These are phyloP conservation scores for Neurospora pannonica DNA, from an alignment of 495 filamentous ascomycete genomes.

Conservation along the genomic window DNA sequence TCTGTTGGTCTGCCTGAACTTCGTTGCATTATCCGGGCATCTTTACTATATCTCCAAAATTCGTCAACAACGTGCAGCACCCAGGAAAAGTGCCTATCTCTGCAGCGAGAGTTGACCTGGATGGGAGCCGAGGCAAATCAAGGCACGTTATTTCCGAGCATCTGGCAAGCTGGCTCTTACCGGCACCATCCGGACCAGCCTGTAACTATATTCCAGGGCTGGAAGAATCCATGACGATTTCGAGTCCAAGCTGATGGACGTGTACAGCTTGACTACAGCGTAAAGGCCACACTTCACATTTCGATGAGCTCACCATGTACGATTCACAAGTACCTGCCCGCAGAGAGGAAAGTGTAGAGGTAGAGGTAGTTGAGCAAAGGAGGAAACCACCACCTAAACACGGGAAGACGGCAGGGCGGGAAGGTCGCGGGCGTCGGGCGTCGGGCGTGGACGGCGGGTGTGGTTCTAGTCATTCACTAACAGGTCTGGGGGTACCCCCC, in stretches of 20 bases:
- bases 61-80: not conserved
- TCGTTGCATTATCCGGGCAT: not conserved
- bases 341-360: not conserved
- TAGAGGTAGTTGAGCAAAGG: not conserved
- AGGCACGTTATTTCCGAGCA: not conserved
- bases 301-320: not conserved
- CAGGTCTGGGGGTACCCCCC: not conserved
- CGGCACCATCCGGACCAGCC: not conserved
- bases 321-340: not conserved
- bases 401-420: not conserved
- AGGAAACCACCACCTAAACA: not conserved
- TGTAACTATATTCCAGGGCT: not conserved
- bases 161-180: not conserved
- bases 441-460: not conserved
- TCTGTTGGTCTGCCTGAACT: not conserved
- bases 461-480: not conserved
- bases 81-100: not conserved
- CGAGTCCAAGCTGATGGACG: not conserved
- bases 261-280: not conserved
- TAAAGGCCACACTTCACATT: not conserved
- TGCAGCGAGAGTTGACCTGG: not conserved
- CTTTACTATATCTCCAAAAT: not conserved
- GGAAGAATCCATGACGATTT: not conserved
- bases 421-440: not conserved
- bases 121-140: not conserved